phyloP scores from a whole-genome alignment of 2,329 filamentous ascomycete species.

The Cladosporium sp. region DNA sequence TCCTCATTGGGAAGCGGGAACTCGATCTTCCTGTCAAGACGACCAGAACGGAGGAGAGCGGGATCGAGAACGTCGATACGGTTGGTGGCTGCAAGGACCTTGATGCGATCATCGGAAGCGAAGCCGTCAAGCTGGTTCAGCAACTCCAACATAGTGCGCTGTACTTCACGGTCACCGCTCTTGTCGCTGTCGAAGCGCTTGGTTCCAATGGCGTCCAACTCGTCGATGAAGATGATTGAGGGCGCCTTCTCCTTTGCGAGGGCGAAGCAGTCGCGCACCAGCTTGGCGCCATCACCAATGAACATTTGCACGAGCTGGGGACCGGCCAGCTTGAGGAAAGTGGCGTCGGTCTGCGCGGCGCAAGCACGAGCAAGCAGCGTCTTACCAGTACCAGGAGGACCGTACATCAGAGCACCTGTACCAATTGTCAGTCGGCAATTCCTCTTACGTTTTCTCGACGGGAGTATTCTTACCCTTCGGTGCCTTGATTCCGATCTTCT shows the following conservation, averaged over 20 bases:
- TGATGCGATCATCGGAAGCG: conserved; percentile 94
- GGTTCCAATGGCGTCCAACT: conserved; percentile 98
- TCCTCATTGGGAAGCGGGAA: conserved; percentile 98
- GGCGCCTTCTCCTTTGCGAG: conserved; percentile 98
- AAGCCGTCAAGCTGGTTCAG: conserved; percentile 98
- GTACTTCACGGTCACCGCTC: conserved; percentile 94
- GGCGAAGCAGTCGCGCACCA: conserved; percentile 95
- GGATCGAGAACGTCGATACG: conserved; percentile 96
- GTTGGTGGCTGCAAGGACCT: conserved; percentile 99
- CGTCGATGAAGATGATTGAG: conserved; percentile 99
- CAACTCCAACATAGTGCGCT: conserved; percentile 96
- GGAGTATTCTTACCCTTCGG: conserved; percentile 70
- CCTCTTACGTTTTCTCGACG: background rate
- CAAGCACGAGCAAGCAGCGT: conserved; percentile 91
- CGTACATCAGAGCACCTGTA: conserved; percentile 94
- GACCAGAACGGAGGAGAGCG: conserved; percentile 87
- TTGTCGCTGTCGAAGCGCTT: conserved; percentile 94
- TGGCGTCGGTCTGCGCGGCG: conserved; percentile 95
- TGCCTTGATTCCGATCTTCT: conserved; percentile 99
- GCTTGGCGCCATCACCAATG: conserved; percentile 95
- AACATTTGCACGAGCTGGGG: conserved; percentile 99
- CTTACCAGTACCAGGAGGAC: conserved; percentile 84
- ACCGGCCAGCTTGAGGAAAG: conserved; percentile 95
- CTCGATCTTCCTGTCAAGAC: conserved; percentile 98
- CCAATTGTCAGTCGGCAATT: conserved; percentile 12